phyloP scores from a whole-genome alignment of 495 filamentous ascomycete genomes.

The Daldinia decipiens region DNA sequence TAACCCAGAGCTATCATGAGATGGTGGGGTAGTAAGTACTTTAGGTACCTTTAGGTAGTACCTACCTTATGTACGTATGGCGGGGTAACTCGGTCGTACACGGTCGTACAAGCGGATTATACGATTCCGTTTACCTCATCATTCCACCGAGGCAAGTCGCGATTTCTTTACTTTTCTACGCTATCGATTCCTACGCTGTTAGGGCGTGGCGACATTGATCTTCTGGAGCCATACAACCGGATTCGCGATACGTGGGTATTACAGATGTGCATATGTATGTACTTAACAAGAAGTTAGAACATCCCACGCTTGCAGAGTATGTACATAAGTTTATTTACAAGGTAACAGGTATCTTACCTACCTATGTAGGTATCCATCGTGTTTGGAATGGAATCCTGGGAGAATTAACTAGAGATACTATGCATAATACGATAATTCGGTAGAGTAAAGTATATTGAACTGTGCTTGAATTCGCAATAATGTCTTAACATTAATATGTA shows the following conservation, averaged over 20 bases:
- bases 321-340: no score
- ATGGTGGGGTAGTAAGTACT: conserved; percentile 31
- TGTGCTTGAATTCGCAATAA: not conserved
- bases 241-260: not conserved
- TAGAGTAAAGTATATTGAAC: not conserved
- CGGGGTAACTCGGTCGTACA: conserved; percentile 41
- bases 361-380: not conserved
- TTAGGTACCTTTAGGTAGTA: no score
- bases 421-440: no score
- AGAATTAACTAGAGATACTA: not conserved
- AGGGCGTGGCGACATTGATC: no score
- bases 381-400: not conserved
- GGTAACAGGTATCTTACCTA: not conserved
- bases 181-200: no score
- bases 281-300: not conserved
- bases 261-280: not conserved
- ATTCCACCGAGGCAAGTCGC: conserved; percentile 30
- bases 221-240: not conserved
- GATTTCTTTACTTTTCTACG: not conserved
- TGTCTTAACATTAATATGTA: not conserved
- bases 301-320: no score
- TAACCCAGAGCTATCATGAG: conserved; percentile 8
- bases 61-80: conserved; percentile 4
- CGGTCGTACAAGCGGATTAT: conserved; percentile 36
- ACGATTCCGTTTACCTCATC: conserved; percentile 37